A percentile compares a stretch with the other conserved stretches of the same genome.
phyloP scores from a whole-genome alignment of 176 grass and related monocot genomes.

The Aegilops sharonensis region DNA sequence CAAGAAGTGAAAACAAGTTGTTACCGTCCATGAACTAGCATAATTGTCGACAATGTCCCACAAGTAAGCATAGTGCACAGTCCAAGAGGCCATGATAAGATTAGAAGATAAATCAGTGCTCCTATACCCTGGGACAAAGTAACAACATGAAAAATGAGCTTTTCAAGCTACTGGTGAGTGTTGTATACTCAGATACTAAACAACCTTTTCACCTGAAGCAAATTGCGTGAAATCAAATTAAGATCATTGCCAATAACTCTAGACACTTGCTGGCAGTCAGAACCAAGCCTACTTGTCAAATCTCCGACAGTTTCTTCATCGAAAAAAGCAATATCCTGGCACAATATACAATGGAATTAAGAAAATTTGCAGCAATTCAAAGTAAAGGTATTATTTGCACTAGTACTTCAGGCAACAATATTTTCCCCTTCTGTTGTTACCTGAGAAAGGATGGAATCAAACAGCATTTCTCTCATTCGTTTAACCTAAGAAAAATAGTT shows the following conservation, averaged over 20 bases:
- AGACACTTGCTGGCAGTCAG: conserved; percentile 98
- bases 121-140: conserved; percentile 72
- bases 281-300: conserved; percentile 97
- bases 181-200: conserved; percentile 15
- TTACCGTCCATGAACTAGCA: conserved; percentile 89
- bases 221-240: conserved; percentile 93
- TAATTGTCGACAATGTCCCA: conserved; percentile 66
- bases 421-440: conserved; percentile 35
- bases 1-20: conserved; percentile 9
- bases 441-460: conserved; percentile 93
- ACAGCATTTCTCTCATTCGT: conserved; percentile 92
- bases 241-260: conserved; percentile 96
- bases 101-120: conserved; percentile 86
- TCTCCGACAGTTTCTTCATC: conserved; percentile 98
- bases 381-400: neutral
- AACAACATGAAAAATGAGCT: conserved; percentile 23
- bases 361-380: neutral
- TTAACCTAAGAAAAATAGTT: conserved; percentile 60
- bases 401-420: neutral
- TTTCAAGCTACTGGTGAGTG: neutral
- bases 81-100: conserved; percentile 98
- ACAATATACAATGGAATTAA: conserved; percentile 18
- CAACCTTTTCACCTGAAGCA: conserved; percentile 69
- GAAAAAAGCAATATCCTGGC: conserved; percentile 90
- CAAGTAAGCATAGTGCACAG: conserved; percentile 83